Percentiles rank a stretch among this genome's conserved stretches.
Evolutionary conservation across 768 basidiomycete genomes (phyloP).

Genomic region (Podaxis carcinomalis): DNA sequence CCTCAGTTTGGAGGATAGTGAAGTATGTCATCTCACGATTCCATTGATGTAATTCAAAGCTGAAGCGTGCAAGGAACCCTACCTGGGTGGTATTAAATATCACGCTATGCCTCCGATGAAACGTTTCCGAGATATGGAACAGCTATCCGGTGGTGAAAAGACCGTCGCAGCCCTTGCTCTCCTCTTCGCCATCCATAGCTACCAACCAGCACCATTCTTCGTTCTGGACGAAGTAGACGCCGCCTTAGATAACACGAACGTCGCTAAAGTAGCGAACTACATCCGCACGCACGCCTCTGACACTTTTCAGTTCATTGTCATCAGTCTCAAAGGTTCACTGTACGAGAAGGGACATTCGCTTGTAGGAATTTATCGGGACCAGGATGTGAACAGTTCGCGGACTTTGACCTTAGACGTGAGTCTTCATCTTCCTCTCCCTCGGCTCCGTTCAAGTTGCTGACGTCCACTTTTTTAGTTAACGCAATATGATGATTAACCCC

Average conservation of each 20-base stretch:
- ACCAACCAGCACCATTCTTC: slow-evolving; percentile 96
- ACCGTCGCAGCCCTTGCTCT: slow-evolving; percentile 97
- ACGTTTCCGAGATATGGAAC: slow-evolving; percentile 98
- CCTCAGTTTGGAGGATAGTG: slow-evolving; percentile 91
- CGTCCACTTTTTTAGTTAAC: slow-evolving; percentile 37
- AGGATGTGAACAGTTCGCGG: slow-evolving; percentile 88
- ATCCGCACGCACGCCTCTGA: slow-evolving; percentile 82
- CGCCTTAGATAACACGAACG: slow-evolving; percentile 97
- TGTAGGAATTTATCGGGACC: slow-evolving; percentile 92
- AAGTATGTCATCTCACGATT: slow-evolving; percentile 45
- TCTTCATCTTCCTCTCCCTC: slow-evolving; percentile 3
- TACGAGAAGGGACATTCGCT: slow-evolving; percentile 89
- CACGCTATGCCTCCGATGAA: slow-evolving; percentile 99
- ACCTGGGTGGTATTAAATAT: slow-evolving; percentile 77
- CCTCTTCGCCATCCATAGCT: slow-evolving; percentile 96
- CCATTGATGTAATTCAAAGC: neutral
- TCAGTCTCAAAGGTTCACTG: slow-evolving; percentile 91
- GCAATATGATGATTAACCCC: slow-evolving; percentile 51
- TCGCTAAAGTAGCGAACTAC: slow-evolving; percentile 92
- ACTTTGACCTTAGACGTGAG: slow-evolving; percentile 89
- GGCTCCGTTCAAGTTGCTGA: neutral
- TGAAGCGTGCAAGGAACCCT: slow-evolving; percentile 23
- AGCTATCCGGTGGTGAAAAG: slow-evolving; percentile 97
- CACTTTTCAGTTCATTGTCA: slow-evolving; percentile 93
- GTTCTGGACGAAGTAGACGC: slow-evolving; percentile 99